Evolutionary conservation across 2,329 filamentous ascomycete species (phyloP).

Genomic region (Fusarium humuli): DNA sequence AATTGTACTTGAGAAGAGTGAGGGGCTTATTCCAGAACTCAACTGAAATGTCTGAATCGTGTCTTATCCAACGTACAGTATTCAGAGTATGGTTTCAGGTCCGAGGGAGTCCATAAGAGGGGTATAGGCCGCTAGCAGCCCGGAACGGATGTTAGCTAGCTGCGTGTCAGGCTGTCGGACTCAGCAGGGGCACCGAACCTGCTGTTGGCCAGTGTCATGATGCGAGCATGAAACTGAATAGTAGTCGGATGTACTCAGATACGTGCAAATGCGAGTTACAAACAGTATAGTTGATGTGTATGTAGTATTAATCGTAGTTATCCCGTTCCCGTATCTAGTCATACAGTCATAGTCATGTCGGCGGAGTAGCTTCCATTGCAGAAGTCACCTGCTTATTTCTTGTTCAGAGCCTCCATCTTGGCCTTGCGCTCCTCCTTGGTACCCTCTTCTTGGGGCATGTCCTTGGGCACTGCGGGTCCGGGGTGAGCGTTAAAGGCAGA

Average conservation of each 20-base stretch:
- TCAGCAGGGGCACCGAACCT: conserved; percentile 30
- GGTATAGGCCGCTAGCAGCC: not conserved
- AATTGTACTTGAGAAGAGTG: not conserved
- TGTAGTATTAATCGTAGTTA: conserved; percentile 23
- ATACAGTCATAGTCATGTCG: conserved; percentile 41
- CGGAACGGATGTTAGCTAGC: not conserved
- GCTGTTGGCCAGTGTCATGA: conserved; percentile 27
- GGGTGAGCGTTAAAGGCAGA: conserved; percentile 66
- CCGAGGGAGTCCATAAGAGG: conserved; percentile 5
- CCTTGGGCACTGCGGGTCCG: conserved; percentile 67
- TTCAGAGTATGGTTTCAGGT: conserved; percentile 9
- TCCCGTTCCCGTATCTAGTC: conserved; percentile 31
- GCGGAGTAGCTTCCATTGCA: conserved; percentile 1
- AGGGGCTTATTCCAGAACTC: not conserved
- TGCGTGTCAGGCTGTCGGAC: conserved; percentile 13
- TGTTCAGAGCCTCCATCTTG: conserved; percentile 75
- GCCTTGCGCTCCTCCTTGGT: conserved; percentile 76
- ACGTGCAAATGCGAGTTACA: conserved; percentile 1
- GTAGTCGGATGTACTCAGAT: not conserved
- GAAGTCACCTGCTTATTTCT: conserved; percentile 49
- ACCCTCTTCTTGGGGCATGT: conserved; percentile 67
- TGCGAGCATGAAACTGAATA: conserved; percentile 26
- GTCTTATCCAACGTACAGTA: not conserved
- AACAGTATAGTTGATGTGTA: conserved; percentile 15
- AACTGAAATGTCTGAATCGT: not conserved